A percentile compares a stretch with the other conserved stretches of the same genome.
phyloP scores from a whole-genome alignment of 1,139 yeast species.

The Magnusiomyces starmeri region DNA sequence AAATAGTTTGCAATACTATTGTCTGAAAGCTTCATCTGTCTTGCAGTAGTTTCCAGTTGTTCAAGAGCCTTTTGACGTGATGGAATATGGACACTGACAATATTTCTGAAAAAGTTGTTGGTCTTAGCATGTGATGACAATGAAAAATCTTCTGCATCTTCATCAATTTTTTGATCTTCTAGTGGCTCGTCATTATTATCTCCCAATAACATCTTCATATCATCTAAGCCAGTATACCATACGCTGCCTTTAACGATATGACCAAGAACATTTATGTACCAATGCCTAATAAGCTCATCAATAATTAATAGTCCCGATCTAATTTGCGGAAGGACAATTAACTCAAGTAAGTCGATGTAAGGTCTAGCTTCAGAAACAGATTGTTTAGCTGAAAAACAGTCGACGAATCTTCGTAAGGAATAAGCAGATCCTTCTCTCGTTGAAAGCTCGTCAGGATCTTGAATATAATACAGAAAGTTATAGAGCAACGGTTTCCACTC shows the following conservation, averaged over 20 bases:
- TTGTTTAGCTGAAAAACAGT: conserved; percentile 30
- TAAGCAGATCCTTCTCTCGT: conserved; percentile 73
- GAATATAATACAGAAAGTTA: conserved; percentile 60
- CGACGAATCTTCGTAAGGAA: conserved; percentile 58
- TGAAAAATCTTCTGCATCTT: conserved; percentile 46
- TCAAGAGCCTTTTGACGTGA: conserved; percentile 79
- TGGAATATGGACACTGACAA: conserved; percentile 77
- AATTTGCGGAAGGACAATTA: conserved; percentile 56
- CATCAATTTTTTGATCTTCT: conserved; percentile 38
- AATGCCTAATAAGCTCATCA: conserved; percentile 60
- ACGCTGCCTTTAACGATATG: conserved; percentile 45
- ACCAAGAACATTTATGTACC: conserved; percentile 59
- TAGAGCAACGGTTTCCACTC: conserved; percentile 82
- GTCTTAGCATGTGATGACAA: neutral
- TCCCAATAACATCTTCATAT: conserved; percentile 58
- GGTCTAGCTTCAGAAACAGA: conserved; percentile 28
- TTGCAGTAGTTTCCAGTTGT: conserved; percentile 43
- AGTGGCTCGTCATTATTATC: conserved; percentile 36
- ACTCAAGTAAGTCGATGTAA: conserved; percentile 42
- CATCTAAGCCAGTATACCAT: conserved; percentile 37
- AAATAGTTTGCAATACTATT: conserved; percentile 69
- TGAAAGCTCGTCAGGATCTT: conserved; percentile 74
- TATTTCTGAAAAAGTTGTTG: conserved; percentile 63
- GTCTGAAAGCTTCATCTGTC: conserved; percentile 39
- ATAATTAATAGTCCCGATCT: conserved; percentile 60